Conservation (phyloP, 768 basidiomycete genomes). For the Russula sp. region DNA sequence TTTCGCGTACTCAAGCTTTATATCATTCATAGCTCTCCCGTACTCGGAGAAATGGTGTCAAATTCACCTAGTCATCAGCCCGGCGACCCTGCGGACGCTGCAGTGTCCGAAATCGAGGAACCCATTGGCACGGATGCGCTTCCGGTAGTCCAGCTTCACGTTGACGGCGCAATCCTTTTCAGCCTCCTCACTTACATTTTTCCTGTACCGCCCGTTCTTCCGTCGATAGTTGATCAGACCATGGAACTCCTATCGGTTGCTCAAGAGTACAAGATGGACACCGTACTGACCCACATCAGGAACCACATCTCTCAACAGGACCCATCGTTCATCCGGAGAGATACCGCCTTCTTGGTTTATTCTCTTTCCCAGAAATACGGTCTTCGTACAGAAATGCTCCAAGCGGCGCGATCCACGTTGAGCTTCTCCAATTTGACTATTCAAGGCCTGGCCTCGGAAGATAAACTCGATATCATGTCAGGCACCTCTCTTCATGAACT, state of each 20-base stretch:
- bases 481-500: background rate
- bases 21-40: constrained; percentile 36
- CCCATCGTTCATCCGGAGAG: background rate
- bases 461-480: background rate
- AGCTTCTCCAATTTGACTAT: background rate
- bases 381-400: constrained; percentile 3
- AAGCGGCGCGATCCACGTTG: background rate
- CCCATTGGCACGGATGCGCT: background rate
- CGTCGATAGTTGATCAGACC: background rate
- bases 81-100: background rate
- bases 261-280: constrained; percentile 3
- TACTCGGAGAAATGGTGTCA: constrained; percentile 28
- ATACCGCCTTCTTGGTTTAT: background rate
- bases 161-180: background rate
- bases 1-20: constrained; percentile 41
- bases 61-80: constrained; percentile 2
- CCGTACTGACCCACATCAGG: background rate
- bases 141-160: background rate
- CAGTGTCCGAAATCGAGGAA: background rate
- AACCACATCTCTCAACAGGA: background rate
- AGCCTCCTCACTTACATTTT: constrained; percentile 7
- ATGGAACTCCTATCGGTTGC: constrained; percentile 7
- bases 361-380: background rate
- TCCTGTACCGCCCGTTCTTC: background rate
- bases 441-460: background rate